Conservation (phyloP, 2,329 filamentous ascomycete species). For the Ceratocystiopsis sp. region DNA sequence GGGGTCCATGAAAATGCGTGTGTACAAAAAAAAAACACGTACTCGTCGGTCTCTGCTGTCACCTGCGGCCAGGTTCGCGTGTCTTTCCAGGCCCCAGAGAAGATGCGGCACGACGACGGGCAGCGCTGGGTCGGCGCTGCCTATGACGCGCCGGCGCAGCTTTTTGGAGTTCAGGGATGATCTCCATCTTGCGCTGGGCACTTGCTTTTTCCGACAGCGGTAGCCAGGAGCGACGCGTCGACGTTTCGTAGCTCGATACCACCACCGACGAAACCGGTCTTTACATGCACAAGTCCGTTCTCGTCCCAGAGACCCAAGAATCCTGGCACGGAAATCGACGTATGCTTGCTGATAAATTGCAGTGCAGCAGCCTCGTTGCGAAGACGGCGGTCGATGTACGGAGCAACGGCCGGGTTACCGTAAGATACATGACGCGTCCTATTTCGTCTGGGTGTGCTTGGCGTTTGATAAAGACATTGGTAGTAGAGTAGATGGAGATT, state of each 20-base stretch:
- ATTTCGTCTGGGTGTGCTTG: background rate
- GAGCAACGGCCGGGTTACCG: background rate
- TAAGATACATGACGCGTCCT: background rate
- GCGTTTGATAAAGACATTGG: background rate
- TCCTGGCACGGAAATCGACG: background rate
- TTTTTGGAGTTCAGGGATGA: background rate
- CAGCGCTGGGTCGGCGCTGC: background rate
- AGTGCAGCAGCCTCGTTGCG: background rate
- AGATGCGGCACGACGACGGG: constrained; percentile 1
- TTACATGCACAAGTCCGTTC: background rate
- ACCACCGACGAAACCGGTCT: background rate
- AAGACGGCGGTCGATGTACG: background rate
- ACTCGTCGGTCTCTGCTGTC: constrained; percentile 1
- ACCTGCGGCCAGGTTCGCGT: background rate
- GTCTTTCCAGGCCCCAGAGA: background rate
- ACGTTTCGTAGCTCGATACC: background rate
- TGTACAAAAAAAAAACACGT: constrained; percentile 11
- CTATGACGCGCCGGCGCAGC: background rate
- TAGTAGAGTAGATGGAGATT: background rate
- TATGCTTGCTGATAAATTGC: background rate
- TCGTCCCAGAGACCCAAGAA: background rate
- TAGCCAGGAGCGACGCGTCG: background rate
- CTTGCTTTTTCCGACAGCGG: background rate
- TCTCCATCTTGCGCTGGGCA: background rate
- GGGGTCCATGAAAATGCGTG: constrained; percentile 11